Conservation (phyloP, 1,284 basidiomycete genomes). For the Lentinula novae-zelandiae region DNA sequence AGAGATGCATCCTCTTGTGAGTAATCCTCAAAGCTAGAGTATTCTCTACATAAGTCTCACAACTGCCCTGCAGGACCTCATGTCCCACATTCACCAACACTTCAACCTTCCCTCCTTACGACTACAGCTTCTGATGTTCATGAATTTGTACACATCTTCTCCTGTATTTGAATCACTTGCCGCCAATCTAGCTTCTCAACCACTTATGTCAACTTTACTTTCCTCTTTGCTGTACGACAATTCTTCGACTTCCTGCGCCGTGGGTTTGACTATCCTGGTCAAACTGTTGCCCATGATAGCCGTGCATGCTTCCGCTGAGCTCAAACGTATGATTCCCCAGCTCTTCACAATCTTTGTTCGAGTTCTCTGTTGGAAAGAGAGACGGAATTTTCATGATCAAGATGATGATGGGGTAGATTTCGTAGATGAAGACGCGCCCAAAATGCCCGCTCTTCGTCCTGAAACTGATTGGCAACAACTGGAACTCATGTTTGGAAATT, state of each 20-base stretch:
- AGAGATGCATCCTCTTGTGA: conserved; percentile 55
- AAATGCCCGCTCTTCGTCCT: conserved; percentile 34
- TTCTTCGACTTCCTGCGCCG: conserved; percentile 64
- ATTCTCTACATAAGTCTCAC: not conserved
- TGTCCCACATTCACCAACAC: conserved; percentile 58
- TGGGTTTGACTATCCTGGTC: conserved; percentile 57
- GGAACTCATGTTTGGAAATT: conserved; percentile 49
- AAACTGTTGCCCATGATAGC: conserved; percentile 75
- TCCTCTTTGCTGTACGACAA: conserved; percentile 66
- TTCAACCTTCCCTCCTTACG: conserved; percentile 57
- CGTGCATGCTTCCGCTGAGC: conserved; percentile 49
- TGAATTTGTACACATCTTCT: conserved; percentile 58
- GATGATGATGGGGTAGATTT: conserved; percentile 30
- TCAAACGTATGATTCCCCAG: conserved; percentile 57
- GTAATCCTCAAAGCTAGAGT: conserved; percentile 20
- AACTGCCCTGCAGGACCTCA: conserved; percentile 48
- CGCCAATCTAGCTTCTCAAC: conserved; percentile 54
- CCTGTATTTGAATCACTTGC: conserved; percentile 45
- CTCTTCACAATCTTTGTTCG: conserved; percentile 65
- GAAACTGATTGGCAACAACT: conserved; percentile 65
- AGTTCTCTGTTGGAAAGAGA: conserved; percentile 67
- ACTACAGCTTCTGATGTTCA: conserved; percentile 63
- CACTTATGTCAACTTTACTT: conserved; percentile 57
- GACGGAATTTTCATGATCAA: conserved; percentile 26
- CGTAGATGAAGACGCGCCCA: conserved; percentile 22